phyloP scores from a whole-genome alignment of 345 rosid species.

The Streptanthus diversifolius region DNA sequence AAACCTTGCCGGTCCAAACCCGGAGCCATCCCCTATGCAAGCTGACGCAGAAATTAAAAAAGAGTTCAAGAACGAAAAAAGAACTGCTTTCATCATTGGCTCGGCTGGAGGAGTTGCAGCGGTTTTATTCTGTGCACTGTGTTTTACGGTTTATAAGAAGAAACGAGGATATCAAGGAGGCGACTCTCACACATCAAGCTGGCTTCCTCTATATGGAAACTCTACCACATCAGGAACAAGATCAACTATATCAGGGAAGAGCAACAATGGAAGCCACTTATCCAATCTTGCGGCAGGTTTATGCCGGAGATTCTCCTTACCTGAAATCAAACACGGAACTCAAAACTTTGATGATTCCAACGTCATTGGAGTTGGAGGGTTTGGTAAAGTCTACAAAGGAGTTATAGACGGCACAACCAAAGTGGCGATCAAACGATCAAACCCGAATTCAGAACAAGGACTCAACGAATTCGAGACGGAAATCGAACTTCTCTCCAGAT shows the following conservation, averaged over 20 bases:
- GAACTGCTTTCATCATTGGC: constrained; percentile 35
- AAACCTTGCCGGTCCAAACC: constrained; percentile 66
- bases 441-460: constrained; percentile 79
- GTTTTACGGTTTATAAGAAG: constrained; percentile 37
- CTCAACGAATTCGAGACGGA: constrained; percentile 77
- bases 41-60: constrained; percentile 21
- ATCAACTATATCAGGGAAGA: constrained; percentile 51
- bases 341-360: constrained; percentile 61
- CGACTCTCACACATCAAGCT: constrained; percentile 54
- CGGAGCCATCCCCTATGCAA: constrained; percentile 53
- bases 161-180: constrained; percentile 30
- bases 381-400: constrained; percentile 87
- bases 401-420: constrained; percentile 47
- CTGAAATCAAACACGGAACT: constrained; percentile 60
- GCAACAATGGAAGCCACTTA: constrained; percentile 45
- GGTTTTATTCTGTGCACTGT: constrained; percentile 51
- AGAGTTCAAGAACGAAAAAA: constrained; percentile 28
- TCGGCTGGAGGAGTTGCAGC: constrained; percentile 63
- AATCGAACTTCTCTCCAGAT: constrained; percentile 75
- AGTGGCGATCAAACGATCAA: constrained; percentile 74
- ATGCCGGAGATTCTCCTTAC: constrained; percentile 60
- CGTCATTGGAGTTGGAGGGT: constrained; percentile 85
- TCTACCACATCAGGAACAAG: constrained; percentile 48
- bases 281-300: constrained; percentile 59
- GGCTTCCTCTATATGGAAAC: constrained; percentile 60